These are phyloP conservation scores for Macrotyloma uniflorum DNA, from an alignment of 306 rosid species.

Conservation along the genomic window DNA sequence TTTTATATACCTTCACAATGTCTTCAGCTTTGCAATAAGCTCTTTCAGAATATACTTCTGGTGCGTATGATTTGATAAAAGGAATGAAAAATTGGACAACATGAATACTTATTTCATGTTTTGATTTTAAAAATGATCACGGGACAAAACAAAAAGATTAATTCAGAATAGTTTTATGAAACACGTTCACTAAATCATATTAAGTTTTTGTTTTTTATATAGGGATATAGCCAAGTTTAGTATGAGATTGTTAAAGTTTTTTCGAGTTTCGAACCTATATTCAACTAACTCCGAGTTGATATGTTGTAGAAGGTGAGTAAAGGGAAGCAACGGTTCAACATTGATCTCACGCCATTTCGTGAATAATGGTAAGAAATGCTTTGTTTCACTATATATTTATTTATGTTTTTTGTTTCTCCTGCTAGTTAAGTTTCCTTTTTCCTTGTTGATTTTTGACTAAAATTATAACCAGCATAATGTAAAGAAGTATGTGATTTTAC, in stretches of 20 bases:
- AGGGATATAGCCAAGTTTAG: background rate
- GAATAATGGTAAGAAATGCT: conserved; percentile 56
- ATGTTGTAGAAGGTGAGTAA: conserved; percentile 77
- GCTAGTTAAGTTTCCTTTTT: background rate
- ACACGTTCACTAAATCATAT: background rate
- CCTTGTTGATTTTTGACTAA: background rate
- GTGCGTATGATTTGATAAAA: background rate
- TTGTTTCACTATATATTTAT: background rate
- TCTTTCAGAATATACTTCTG: too few species aligned
- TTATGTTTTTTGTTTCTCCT: background rate
- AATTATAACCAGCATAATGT: background rate
- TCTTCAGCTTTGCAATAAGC: background rate
- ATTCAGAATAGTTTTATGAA: background rate
- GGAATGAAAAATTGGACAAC: background rate
- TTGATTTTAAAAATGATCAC: background rate
- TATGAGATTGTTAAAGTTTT: background rate
- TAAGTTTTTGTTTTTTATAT: background rate
- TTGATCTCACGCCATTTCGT: conserved; percentile 81
- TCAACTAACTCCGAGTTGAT: conserved; percentile 28
- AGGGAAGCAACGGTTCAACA: conserved; percentile 77
- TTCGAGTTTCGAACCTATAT: conserved; percentile 4
- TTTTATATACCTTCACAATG: background rate
- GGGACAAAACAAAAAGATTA: background rate
- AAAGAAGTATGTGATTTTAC: background rate
- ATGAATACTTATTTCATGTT: too few species aligned